A percentile compares a stretch with the other conserved stretches of the same genome.
phyloP scores from a whole-genome alignment of 306 rosid genomes.

The Trifolium subterraneum region DNA sequence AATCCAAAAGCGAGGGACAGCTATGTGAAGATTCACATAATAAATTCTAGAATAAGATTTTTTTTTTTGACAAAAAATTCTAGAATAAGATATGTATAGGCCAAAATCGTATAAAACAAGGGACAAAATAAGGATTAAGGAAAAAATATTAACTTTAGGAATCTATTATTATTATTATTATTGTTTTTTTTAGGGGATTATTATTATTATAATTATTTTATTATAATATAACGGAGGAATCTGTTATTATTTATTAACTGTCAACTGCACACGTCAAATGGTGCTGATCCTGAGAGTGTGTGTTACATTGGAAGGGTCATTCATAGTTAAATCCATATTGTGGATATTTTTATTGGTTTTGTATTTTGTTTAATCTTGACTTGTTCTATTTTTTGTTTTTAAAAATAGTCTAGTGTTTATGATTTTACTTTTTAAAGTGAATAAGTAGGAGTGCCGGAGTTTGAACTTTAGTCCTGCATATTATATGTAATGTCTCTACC shows the following conservation, averaged over 20 bases:
- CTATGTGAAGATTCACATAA: slow-evolving; percentile 33
- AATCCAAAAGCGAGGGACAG: slow-evolving; percentile 20
- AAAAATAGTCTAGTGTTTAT: no score
- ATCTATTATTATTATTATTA: neutral
- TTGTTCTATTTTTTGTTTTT: no score
- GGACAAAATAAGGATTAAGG: neutral
- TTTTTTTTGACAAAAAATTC: no score
- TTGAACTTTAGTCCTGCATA: no score
- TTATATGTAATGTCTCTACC: no score
- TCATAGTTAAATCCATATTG: neutral
- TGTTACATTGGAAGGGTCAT: slow-evolving; percentile 7
- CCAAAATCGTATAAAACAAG: slow-evolving; percentile 9
- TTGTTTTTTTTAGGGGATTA: no score
- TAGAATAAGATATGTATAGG: neutral
- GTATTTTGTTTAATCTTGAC: no score
- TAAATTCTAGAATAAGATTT: slow-evolving; percentile 15
- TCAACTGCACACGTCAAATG: slow-evolving; percentile 25
- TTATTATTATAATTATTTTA: no score
- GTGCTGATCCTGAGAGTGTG: slow-evolving; percentile 12
- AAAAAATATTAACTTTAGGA: neutral
- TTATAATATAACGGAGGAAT: no score
- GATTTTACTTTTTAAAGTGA: no score
- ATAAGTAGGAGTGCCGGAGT: no score
- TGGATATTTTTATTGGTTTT: no score
- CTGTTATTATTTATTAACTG: neutral